These are phyloP conservation scores for Tolypocladium inflatum DNA, from an alignment of 2,329 filamentous ascomycete species.

Conservation along the genomic window DNA sequence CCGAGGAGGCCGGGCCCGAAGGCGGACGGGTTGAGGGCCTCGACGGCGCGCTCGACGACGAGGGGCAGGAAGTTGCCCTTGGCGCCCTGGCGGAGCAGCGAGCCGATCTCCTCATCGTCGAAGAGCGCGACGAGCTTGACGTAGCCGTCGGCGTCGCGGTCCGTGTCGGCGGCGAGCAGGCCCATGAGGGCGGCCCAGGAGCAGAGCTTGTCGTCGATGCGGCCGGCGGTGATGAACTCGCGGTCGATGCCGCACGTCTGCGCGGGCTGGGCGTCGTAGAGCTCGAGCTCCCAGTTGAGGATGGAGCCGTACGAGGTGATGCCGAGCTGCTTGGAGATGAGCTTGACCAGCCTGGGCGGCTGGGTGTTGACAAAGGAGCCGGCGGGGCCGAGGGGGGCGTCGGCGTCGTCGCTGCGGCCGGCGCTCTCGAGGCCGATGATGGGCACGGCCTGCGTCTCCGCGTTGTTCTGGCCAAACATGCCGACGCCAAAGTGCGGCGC, in stretches of 20 bases:
- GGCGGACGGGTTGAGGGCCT: slow-evolving; percentile 46
- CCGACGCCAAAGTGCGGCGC: slow-evolving; percentile 87
- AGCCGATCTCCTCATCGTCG: slow-evolving; percentile 95
- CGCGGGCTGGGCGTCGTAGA: slow-evolving; percentile 84
- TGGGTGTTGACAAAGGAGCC: slow-evolving; percentile 75
- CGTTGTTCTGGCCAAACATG: slow-evolving; percentile 60
- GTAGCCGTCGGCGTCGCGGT: slow-evolving; percentile 48
- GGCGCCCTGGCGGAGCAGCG: slow-evolving; percentile 80
- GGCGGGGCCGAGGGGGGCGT: slow-evolving; percentile 44
- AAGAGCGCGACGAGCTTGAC: slow-evolving; percentile 92
- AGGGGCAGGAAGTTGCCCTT: slow-evolving; percentile 78
- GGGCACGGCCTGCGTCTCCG: slow-evolving; percentile 88
- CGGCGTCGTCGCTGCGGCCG: slow-evolving; percentile 27
- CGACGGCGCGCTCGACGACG: slow-evolving; percentile 72
- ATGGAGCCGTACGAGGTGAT: slow-evolving; percentile 64
- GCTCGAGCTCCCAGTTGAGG: slow-evolving; percentile 93
- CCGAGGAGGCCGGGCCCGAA: slow-evolving; percentile 56
- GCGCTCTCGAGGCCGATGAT: slow-evolving; percentile 82
- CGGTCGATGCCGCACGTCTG: slow-evolving; percentile 75
- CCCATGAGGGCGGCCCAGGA: slow-evolving; percentile 84
- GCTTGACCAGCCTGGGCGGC: slow-evolving; percentile 72
- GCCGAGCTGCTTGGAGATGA: slow-evolving; percentile 70
- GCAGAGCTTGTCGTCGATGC: slow-evolving; percentile 96
- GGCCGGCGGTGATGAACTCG: slow-evolving; percentile 89
- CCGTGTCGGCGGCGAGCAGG: slow-evolving; percentile 55